Conservation (phyloP, 768 basidiomycete species). For the Hericium alpestre region DNA sequence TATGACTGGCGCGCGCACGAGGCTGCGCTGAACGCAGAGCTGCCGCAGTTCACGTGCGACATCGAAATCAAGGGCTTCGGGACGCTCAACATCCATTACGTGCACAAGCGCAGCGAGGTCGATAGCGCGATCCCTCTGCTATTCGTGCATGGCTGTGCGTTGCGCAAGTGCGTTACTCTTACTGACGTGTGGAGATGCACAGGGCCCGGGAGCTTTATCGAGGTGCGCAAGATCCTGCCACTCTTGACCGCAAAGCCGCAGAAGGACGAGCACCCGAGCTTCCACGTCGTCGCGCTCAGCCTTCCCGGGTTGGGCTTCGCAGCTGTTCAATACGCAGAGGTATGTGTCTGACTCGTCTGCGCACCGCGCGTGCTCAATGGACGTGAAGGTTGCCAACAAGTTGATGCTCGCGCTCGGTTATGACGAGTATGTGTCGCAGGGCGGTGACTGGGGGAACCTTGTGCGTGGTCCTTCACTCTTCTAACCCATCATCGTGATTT, state of each 20-base stretch:
- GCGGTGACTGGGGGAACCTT: slow-evolving; percentile 37
- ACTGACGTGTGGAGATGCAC: background rate
- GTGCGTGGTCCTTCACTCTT: slow-evolving; percentile 14
- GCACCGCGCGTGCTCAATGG: background rate
- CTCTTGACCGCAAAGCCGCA: slow-evolving; percentile 27
- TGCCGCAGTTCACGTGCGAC: slow-evolving; percentile 27
- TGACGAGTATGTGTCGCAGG: slow-evolving; percentile 30
- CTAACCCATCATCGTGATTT: background rate
- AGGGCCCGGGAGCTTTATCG: slow-evolving; percentile 10
- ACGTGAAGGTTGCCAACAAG: slow-evolving; percentile 5
- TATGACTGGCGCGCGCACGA: slow-evolving; percentile 24
- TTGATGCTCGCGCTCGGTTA: slow-evolving; percentile 18
- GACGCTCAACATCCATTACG: slow-evolving; percentile 24
- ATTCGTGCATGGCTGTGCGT: slow-evolving; percentile 24
- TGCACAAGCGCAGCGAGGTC: slow-evolving; percentile 22
- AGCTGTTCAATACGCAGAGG: slow-evolving; percentile 16
- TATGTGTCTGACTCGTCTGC: background rate
- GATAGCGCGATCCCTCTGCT: slow-evolving; percentile 20
- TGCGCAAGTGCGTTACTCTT: background rate
- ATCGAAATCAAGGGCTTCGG: slow-evolving; percentile 23
- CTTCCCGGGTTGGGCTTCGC: slow-evolving; percentile 19
- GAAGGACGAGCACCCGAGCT: slow-evolving; percentile 30
- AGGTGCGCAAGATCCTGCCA: slow-evolving; percentile 33
- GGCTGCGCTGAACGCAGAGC: slow-evolving; percentile 18
- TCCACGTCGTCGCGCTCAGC: slow-evolving; percentile 36